Evolutionary conservation across 1,284 basidiomycete genomes (phyloP).

Genomic region (Ganoderma meredithae): DNA sequence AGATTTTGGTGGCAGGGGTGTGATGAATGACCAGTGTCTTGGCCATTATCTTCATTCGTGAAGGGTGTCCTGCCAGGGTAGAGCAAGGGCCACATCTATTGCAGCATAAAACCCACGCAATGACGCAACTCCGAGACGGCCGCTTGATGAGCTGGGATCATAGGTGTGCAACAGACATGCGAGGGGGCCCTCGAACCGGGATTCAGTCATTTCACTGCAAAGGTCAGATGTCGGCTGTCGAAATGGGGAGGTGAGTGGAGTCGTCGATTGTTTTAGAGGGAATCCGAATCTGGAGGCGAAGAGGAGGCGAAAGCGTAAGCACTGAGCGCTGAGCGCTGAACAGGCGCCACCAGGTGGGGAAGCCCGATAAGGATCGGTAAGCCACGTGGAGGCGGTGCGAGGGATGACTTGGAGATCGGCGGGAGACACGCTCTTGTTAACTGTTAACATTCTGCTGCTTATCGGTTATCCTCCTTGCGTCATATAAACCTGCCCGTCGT

Average conservation of each 20-base stretch:
- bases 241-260: not conserved
- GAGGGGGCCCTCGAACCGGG: not conserved
- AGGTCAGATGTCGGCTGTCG: not conserved
- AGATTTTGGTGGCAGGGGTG: not conserved
- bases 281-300: not conserved
- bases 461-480: conserved; percentile 2
- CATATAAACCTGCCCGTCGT: conserved; percentile 9
- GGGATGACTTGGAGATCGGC: conserved; percentile 4
- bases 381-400: conserved; percentile 11
- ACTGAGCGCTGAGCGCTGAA: not conserved
- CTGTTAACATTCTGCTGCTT: conserved; percentile 1
- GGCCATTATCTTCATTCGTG: not conserved
- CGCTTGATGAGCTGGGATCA: not conserved
- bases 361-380: not conserved
- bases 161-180: not conserved
- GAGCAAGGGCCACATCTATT: too few relatives aligned
- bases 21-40: not conserved
- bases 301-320: not conserved
- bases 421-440: not conserved
- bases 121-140: too few relatives aligned
- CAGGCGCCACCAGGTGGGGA: not conserved
- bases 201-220: not conserved
- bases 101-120: not conserved
- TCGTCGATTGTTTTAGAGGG: not conserved
- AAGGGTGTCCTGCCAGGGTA: too few relatives aligned